Evolutionary conservation across 306 rosid species (phyloP), one percentile per base, ranked within the genome.

Genomic region (Erythrophleum fordii): DNA sequence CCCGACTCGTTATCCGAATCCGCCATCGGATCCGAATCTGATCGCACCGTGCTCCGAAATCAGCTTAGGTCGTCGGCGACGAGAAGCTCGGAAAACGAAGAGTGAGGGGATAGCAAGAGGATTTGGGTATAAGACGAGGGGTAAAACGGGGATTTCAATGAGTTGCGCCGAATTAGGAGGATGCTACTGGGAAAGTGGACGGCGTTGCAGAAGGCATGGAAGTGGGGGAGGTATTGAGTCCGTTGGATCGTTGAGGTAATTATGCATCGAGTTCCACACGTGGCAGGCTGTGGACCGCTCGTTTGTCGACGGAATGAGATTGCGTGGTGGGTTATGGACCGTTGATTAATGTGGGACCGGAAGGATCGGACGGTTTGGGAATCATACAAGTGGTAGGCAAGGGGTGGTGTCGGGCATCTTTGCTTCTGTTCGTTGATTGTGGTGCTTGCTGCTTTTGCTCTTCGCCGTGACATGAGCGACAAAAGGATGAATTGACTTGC

Each of bases 1-100:
- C 92, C 91, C 42, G 94, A 91, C 5, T 91, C 94, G 87, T 91
- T 88, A 75, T 91, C 95, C 46, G 92, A 91, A 85, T 91, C 95
- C 55, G 91, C 92, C 95, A 88, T 91, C 53, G n/a, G 62, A 69
- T 11, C 60, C 22, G 9, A 58, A 44, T 26, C n/a, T 1, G 61
- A 55, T 22, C 16, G 29, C 28, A 18, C 71, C 10, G 22, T 16
- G 44, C 5, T 64, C 25, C 45, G 22, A 12, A 25, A 11, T 12
- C 1, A 22, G 28, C 52, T n/a, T 46, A 18, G 3, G 14, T 60
- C 26, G 46, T 34, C 70, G 46, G 14, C 46, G 70, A 8, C 26
- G 20, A 35, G 23, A 35, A 64, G 12, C n/a, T 4, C 0, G 18
- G 8, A 5, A 11, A 9, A 20, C 5, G 53, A 11, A 6, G 34